Conservation (phyloP, 306 rosid genomes). For the Clitoria ternatea region DNA sequence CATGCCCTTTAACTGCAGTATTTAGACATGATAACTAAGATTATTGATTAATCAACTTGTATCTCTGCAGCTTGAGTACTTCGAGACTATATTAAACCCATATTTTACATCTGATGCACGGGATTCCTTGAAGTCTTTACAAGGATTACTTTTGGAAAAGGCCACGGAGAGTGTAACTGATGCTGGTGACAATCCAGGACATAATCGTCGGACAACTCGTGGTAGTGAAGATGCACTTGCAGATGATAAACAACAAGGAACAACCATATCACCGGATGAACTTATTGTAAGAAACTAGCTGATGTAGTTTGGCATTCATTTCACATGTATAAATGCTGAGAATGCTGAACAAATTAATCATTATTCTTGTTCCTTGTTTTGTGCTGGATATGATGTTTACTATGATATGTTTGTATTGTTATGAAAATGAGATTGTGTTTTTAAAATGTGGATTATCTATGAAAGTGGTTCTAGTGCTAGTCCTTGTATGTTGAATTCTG, state of each 20-base stretch:
- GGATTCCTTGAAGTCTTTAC: conserved; percentile 86
- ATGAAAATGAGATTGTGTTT: conserved; percentile 12
- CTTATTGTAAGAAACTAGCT: conserved; percentile 70
- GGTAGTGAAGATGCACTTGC: conserved; percentile 88
- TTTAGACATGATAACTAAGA: not conserved
- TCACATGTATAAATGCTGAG: not conserved
- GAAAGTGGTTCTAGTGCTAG: conserved; percentile 2
- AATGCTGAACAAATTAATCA: not conserved
- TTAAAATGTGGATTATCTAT: not conserved
- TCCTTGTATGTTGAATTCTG: not conserved
- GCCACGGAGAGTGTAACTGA: conserved; percentile 82
- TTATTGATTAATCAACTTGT: conserved; percentile 28
- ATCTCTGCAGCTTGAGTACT: conserved; percentile 91
- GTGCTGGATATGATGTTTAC: conserved; percentile 6
- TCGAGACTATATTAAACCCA: conserved; percentile 85
- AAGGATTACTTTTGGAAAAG: conserved; percentile 90
- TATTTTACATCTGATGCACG: conserved; percentile 93
- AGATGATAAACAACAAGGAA: conserved; percentile 76
- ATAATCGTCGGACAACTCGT: conserved; percentile 87
- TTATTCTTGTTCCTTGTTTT: not conserved
- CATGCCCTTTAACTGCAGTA: not conserved
- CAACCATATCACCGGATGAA: conserved; percentile 81
- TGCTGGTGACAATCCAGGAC: conserved; percentile 77
- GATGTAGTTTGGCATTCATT: not conserved
- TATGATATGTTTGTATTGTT: not conserved